phyloP scores from a whole-genome alignment of 2,329 filamentous ascomycete species.

The Acephala macrosclerotiorum region DNA sequence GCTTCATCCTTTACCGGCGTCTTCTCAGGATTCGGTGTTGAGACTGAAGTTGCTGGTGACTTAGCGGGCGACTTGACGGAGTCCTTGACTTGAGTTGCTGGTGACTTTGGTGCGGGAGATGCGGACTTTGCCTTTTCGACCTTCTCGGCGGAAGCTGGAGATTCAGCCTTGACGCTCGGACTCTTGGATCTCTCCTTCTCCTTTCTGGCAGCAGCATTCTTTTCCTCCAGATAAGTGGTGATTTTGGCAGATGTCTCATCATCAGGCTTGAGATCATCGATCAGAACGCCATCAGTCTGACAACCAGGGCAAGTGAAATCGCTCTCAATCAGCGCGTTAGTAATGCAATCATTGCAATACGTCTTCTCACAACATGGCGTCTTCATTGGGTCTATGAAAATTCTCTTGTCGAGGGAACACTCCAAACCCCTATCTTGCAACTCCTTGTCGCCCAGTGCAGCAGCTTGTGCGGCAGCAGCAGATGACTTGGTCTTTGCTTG shows the following conservation, averaged over 20 bases:
- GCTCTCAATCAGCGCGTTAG: conserved; percentile 97
- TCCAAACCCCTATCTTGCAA: conserved; percentile 87
- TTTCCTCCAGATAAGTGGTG: conserved; percentile 72
- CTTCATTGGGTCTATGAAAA: conserved; percentile 99
- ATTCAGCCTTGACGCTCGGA: conserved; percentile 46
- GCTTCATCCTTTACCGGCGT: conserved; percentile 40
- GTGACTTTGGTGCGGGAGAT: conserved; percentile 44
- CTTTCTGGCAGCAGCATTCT: conserved; percentile 51
- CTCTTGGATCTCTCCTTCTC: conserved; percentile 57
- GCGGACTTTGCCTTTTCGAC: conserved; percentile 42
- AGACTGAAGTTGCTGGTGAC: conserved; percentile 42
- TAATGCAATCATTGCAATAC: conserved; percentile 99
- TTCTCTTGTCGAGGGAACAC: conserved; percentile 95
- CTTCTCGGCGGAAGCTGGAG: conserved; percentile 41
- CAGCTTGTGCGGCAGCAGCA: conserved; percentile 81
- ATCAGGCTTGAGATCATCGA: conserved; percentile 89
- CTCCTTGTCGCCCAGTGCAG: conserved; percentile 81
- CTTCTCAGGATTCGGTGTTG: conserved; percentile 44
- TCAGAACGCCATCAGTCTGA: conserved; percentile 86
- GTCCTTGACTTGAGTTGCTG: conserved; percentile 36
- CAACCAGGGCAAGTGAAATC: conserved; percentile 96
- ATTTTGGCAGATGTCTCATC: conserved; percentile 81
- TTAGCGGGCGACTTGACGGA: conserved; percentile 39
- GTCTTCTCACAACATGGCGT: conserved; percentile 98
- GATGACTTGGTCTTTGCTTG: conserved; percentile 92